Base-by-base conservation (phyloP, 257 asterid species). In the Prunella vulgaris region DNA sequence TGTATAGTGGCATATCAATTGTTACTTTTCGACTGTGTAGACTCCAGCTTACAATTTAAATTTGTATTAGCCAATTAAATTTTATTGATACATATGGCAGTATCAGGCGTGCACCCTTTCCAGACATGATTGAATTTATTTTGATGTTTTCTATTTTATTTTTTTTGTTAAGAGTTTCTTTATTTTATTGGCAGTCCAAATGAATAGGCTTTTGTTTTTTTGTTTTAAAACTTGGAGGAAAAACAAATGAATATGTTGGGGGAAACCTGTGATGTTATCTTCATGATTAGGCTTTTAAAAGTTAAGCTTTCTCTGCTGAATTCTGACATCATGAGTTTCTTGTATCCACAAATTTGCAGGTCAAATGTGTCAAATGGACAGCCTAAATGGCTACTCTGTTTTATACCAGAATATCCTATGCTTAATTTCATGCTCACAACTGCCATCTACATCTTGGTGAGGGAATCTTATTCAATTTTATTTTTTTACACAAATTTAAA, bases 391-490 rank as follows among this genome's bases (percentile, higher is more conserved):
- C 85, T 93, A 27, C 97, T 93, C 35, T 87, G 77, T 5, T 84
- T 93, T 58, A 87, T 93, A 80, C 97, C 97, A 21, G 95, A 89
- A 67, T 90, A 93, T 80, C 99, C 99, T n/a, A 32, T 93, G 85
- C 97, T 93, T 14, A 93, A 93, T 81, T 93, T 88, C 92, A 90
- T 90, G 96, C 86, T 93, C 70, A 88, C 96, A 62, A 87, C 96
- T 72, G 84, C 96, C 74, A 68, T 90, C 69, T 93, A 93, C 73
- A 15, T 87, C 64, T 75, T 93, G 95, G 99, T 93, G 69, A 78
- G 89, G 42, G 57, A 68, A 74, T 46, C 49, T 70, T 65, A 6
- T 52, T 27, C 12, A n/a, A n/a, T n/a, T n/a, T 17, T 21, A 14
- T 10, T 51, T 75, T 38, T 8, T 2, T 18, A 51, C 37, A 46